phyloP scores from a whole-genome alignment of 2,329 filamentous ascomycete genomes.

The Lasiodiplodia sp. region DNA sequence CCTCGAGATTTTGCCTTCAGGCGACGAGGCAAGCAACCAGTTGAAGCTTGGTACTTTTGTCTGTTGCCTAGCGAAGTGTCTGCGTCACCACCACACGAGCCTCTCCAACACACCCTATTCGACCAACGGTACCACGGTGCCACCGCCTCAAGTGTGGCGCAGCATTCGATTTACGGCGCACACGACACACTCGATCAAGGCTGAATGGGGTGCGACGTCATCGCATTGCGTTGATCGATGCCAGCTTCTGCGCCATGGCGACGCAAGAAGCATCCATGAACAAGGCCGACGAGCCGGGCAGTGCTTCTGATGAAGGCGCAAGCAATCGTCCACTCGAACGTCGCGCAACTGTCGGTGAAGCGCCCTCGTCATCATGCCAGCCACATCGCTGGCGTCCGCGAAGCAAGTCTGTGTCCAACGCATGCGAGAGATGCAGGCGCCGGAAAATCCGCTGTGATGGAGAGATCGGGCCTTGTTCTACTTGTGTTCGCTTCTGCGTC shows the following conservation, averaged over 20 bases:
- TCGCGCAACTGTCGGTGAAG: conserved; percentile 9
- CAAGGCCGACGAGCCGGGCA: conserved; percentile 7
- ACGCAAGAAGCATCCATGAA: neutral
- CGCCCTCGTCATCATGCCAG: neutral
- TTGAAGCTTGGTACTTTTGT: neutral
- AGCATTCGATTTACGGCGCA: neutral
- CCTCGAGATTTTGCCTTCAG: neutral
- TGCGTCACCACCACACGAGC: neutral
- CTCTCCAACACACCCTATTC: neutral
- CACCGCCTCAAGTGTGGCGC: conserved; percentile 20
- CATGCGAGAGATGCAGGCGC: conserved; percentile 46
- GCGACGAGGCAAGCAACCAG: conserved; percentile 17
- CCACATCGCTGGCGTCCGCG: conserved; percentile 40
- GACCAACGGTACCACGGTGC: neutral
- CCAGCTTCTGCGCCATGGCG: neutral
- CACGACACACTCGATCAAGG: neutral
- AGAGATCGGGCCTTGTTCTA: conserved; percentile 44
- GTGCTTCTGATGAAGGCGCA: conserved; percentile 3
- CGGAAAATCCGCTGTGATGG: conserved; percentile 48
- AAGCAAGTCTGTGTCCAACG: conserved; percentile 47
- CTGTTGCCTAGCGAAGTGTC: neutral
- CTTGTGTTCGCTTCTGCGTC: conserved; percentile 47
- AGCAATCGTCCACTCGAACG: neutral
- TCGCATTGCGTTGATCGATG: neutral
- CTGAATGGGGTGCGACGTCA: conserved; percentile 21